Base-by-base conservation (phyloP, 176 grass and related monocot genomes). In the Miscanthus lutarioriparius region DNA sequence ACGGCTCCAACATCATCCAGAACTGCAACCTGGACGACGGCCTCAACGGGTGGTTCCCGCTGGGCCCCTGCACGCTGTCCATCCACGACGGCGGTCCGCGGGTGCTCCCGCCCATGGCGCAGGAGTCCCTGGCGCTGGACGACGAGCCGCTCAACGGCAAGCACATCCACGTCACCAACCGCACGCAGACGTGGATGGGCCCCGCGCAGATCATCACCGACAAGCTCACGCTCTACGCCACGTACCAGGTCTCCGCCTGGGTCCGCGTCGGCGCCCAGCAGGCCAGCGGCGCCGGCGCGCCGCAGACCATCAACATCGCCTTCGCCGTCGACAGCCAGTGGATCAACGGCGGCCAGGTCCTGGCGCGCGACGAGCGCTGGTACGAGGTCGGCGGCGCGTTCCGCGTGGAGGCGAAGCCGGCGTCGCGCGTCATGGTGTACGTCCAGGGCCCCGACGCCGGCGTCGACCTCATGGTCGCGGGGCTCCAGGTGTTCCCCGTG, bases 171-270 rank as follows among this genome's bases (percentile, higher is more conserved):
- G 85, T 85, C 70, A 93, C 92, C 3, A 86, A 83, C 68, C 92
- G 96, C 63, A 93, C 87, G 30, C 92, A 95, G 85, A 78, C 89
- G 14, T 98, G 96, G 96, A 95, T 95, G 96, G 92, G 96, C 67
- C 96, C 91, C 0, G 85, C 91, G 0, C 93, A 95, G 83, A 79
- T 82, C 70, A 83, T 98, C 85, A 95, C 96, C 0, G 91, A 93
- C 89, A 93, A 87, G 79, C 63, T 95, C 0, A 86, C 79, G 38
- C 43, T 85, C 11, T 85, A 91, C 32, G 89, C 94, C 66, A 95
- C 95, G 7, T 95, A 98, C 74, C 95, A 98, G 75, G 85, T 98
- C 35, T 93, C 95, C 0, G 82, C 89, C 25, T 95, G 96, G 96
- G 92, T 93, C 37, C 92, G 95, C 80, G 72, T 93, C 35, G 87